These are phyloP conservation scores for Apiotrichum brassicae DNA, from an alignment of 1,284 basidiomycete species.

Conservation along the genomic window DNA sequence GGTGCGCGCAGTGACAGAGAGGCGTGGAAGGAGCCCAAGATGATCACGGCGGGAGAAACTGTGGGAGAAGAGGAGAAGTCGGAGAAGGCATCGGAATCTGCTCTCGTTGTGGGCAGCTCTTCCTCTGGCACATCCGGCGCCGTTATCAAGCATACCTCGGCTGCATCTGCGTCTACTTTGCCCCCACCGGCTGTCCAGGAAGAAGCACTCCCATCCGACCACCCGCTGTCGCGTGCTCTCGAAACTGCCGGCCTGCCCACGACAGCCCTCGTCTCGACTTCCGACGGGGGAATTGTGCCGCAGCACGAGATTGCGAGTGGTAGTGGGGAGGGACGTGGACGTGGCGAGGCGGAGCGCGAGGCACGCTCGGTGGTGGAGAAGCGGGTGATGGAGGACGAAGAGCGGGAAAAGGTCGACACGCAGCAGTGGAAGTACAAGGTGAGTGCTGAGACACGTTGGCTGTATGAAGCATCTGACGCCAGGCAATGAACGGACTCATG, in stretches of 20 bases:
- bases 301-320: conserved; percentile 34
- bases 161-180: conserved; percentile 6
- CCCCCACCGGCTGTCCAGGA: conserved; percentile 15
- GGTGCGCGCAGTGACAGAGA: conserved; percentile 31
- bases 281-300: conserved; percentile 41
- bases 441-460: conserved; percentile 15
- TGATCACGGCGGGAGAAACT: neutral
- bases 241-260: conserved; percentile 42
- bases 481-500: conserved; percentile 69
- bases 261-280: conserved; percentile 37
- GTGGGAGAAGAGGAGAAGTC: neutral
- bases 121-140: conserved; percentile 3
- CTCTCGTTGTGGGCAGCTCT: neutral
- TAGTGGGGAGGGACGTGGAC: conserved; percentile 25
- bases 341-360: conserved; percentile 30
- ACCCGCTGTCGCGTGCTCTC: conserved; percentile 41
- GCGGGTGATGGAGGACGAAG: conserved; percentile 60
- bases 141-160: conserved; percentile 14
- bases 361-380: conserved; percentile 29
- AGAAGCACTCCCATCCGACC: conserved; percentile 28
- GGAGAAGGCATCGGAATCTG: neutral
- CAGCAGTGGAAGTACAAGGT: conserved; percentile 87
- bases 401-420: conserved; percentile 52
- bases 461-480: conserved; percentile 9
- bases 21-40: conserved; percentile 31